Evolutionary conservation across 805 yeast genomes (phyloP), one percentile per base, ranked within the genome.

Genomic region (Candida cerambycidarum): DNA sequence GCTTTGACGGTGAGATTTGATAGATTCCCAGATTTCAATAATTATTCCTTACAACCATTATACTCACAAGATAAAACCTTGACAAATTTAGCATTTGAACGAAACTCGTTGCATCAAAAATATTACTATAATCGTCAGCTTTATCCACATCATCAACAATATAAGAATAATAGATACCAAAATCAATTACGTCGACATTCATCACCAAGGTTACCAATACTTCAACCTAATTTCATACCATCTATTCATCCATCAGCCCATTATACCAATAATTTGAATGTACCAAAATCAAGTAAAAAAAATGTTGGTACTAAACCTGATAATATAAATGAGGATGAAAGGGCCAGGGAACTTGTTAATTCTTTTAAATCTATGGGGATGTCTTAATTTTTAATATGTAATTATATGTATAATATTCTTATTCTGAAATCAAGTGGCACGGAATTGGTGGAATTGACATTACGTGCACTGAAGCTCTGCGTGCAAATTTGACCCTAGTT

Each of bases 1-100:
- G 62, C 67, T 5, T 60, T 83, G 23, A 79, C 83, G 3, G 88
- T 83, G 1, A 58, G 88, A 17, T 79, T 66, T 53, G 88, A 83
- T 53, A 69, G 71, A 47, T 74, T 65, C 45, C 82, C 82, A 1
- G 71, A 65, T 37, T 60, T 62, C 44, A 61, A 62, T 41, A 61
- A 62, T 35, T 54, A 63, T 58, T 31, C 49, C 13, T 32, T 57
- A 17, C 67, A 62, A 45, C 61, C 58, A 39, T 32, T 43, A 17
- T 37, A 39, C 25, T 32, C 55, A 2, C 40, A 42, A 18, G 50
- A 46, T 11, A 49, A 44, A 17, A 44, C 52, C 27, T 27, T 61
- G 34, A 53, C 57, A 13, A 52, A 53, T 32, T 47, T 65, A 18
- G 69, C 67, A 6, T 56, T 60, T 41, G 69, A 63, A 42, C 44